These are phyloP conservation scores for Mucor lusitanicus DNA, from an alignment of 371 early-diverging fungal genomes.

Conservation along the genomic window DNA sequence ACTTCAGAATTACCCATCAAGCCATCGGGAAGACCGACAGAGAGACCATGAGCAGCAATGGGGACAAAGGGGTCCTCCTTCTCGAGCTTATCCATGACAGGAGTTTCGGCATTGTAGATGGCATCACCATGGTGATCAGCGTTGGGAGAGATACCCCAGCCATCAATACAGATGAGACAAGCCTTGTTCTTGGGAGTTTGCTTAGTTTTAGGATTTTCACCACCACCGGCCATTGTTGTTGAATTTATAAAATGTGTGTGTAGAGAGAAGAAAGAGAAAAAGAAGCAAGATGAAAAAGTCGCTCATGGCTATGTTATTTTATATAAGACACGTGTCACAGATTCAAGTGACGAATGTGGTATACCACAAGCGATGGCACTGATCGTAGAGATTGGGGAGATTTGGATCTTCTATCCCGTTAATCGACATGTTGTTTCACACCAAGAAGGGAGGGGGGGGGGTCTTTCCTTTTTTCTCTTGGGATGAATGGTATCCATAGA, in stretches of 20 bases:
- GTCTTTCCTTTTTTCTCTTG: too few relatives aligned
- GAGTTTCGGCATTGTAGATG: conserved; percentile 92
- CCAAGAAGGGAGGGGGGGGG: too few relatives aligned
- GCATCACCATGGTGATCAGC: conserved; percentile 85
- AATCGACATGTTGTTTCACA: neutral
- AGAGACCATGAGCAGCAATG: conserved; percentile 94
- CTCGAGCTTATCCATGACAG: conserved; percentile 87
- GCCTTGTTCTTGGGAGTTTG: conserved; percentile 60
- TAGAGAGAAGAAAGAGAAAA: conserved; percentile 3
- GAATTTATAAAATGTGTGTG: neutral
- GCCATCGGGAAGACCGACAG: conserved; percentile 98
- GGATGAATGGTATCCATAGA: too few relatives aligned
- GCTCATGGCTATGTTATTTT: conserved; percentile 4
- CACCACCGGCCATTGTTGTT: conserved; percentile 54
- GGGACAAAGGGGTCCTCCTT: conserved; percentile 72
- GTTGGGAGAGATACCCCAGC: conserved; percentile 91
- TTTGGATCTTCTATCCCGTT: neutral
- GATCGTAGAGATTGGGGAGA: neutral
- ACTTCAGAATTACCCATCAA: conserved; percentile 99
- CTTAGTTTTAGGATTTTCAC: conserved; percentile 49
- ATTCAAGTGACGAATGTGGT: conserved; percentile 20
- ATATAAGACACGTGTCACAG: conserved; percentile 14
- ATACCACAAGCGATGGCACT: neutral
- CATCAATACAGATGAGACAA: conserved; percentile 88
- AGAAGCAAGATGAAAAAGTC: neutral